Base-by-base conservation (phyloP, 345 rosid species). In the Sisymbrium irio region DNA sequence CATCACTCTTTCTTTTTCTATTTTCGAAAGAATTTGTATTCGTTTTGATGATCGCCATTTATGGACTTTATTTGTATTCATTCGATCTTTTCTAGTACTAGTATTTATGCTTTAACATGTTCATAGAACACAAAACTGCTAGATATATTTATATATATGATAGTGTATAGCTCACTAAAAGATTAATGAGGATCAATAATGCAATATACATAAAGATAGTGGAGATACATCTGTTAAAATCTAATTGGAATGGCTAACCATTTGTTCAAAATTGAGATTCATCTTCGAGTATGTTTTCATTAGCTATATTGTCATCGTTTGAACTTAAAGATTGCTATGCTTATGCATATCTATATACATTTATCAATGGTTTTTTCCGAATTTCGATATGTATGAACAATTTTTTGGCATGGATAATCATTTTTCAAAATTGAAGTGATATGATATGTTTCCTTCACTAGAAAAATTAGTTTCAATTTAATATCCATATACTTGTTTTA, bases 1-100 rank as follows among this genome's bases (percentile, higher is more conserved):
- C 58, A 12, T 65, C 67, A 47, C 65, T 41, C 20, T 65, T 65
- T 56, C 11, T 25, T 56, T 32, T 45, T 27, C 61, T 27, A 13
- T 45, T 55, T 54, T 44, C 55, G 77, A 2, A 37, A 46, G 53
- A 57, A 57, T 46, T 37, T 47, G 44, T 47, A 57, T 65, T 65
- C 53, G 44, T 65, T 73, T 46, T 57, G 53, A 57, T 73, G 50
- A 55, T 64, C n/a, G 9, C 25, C 12, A 20, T 63, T 6, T 40
- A 9, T 40, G 25, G 18, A 41, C 12, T 14, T 72, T 53, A 37
- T 39, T 54, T 73, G 19, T 49, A 27, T 70, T 13, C 56, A 3
- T 58, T 2, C n/a, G 15, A 45, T 20, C 15, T 32, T 17, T 28
- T 41, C 30, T 41, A 1, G 7, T 55, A 18, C 30, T 41, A 1